phyloP scores from a whole-genome alignment of 2,329 filamentous ascomycete genomes.

The Triangularia setosa region DNA sequence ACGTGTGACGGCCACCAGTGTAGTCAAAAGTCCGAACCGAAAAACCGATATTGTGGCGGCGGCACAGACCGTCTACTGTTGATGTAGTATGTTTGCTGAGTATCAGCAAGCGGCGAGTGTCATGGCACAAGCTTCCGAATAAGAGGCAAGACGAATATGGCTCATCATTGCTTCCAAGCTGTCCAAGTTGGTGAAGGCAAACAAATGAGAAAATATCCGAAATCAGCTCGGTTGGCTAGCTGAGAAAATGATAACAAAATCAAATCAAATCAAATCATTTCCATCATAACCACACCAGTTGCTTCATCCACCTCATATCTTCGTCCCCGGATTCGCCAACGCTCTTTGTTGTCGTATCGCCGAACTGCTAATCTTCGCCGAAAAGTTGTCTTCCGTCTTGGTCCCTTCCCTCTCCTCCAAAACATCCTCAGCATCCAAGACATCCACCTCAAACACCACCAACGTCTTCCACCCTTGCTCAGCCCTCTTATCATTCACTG shows the following conservation, averaged over 20 bases:
- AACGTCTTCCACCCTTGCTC: conserved; percentile 73
- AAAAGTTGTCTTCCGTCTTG: conserved; percentile 58
- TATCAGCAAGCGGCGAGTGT: background rate
- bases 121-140: background rate
- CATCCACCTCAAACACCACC: conserved; percentile 83
- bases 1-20: background rate
- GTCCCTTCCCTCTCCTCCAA: conserved; percentile 29
- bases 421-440: conserved; percentile 66
- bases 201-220: background rate
- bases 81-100: background rate
- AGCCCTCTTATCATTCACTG: conserved; percentile 77
- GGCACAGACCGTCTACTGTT: background rate
- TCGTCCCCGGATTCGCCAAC: conserved; percentile 24
- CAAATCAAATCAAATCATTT: background rate
- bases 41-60: background rate
- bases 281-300: background rate
- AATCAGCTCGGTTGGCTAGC: background rate
- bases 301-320: conserved; percentile 14
- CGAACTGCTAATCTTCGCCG: conserved; percentile 86
- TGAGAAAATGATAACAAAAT: background rate
- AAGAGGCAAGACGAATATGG: background rate
- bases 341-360: conserved; percentile 62
- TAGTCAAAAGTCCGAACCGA: background rate
- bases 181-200: background rate
- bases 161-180: no score